Percentiles rank a stretch among this genome's conserved stretches.
These are phyloP conservation scores for Maudiozyma serrabonitensis DNA, from an alignment of 805 yeast species.

Conservation along the genomic window DNA sequence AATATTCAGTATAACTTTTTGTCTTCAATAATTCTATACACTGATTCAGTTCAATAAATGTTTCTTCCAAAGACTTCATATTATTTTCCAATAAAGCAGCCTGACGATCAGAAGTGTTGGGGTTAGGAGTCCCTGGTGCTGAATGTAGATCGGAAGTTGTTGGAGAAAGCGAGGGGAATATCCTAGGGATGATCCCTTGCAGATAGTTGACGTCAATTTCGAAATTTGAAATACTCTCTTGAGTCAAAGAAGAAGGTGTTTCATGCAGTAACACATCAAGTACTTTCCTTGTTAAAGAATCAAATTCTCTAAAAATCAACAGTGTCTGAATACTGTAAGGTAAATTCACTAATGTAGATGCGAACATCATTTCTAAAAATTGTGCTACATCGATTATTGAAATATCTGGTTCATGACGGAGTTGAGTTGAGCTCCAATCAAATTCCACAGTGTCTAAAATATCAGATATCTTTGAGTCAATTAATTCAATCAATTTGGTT, in stretches of 20 bases:
- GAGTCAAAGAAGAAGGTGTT: constrained; percentile 43
- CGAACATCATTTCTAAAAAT: constrained; percentile 75
- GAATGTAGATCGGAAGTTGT: background rate
- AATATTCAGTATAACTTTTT: constrained; percentile 56
- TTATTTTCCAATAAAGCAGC: constrained; percentile 24
- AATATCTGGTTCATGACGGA: constrained; percentile 55
- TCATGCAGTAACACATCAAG: constrained; percentile 46
- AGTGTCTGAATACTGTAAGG: constrained; percentile 71
- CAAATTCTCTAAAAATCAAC: constrained; percentile 79
- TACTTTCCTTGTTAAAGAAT: constrained; percentile 67
- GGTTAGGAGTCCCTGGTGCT: constrained; percentile 21
- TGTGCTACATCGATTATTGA: constrained; percentile 77
- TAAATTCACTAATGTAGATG: constrained; percentile 71
- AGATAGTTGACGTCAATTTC: constrained; percentile 71
- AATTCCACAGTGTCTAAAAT: constrained; percentile 77
- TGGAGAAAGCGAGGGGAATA: constrained; percentile 25
- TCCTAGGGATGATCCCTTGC: constrained; percentile 38
- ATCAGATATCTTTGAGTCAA: constrained; percentile 70
- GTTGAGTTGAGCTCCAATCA: constrained; percentile 58
- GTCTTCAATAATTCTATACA: constrained; percentile 59
- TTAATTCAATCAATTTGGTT: constrained; percentile 67
- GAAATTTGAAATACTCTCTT: constrained; percentile 59
- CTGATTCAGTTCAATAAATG: constrained; percentile 73
- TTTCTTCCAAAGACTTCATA: constrained; percentile 51
- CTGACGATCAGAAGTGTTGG: constrained; percentile 9